Percentiles rank a stretch among this genome's conserved stretches.
Conservation (phyloP, 306 rosid genomes). For the Malus sylvestris region DNA sequence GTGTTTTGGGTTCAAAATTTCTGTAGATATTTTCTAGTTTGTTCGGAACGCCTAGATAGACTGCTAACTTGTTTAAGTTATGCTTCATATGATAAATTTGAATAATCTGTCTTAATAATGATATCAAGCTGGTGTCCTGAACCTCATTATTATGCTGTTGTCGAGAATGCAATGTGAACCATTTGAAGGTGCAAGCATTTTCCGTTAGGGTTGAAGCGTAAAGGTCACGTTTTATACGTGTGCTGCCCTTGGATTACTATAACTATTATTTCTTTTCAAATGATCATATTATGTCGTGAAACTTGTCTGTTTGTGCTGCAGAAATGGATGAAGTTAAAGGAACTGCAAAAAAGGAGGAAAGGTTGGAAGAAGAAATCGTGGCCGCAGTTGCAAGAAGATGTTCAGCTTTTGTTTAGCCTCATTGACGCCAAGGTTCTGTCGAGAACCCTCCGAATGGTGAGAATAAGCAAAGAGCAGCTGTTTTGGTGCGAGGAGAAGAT, state of each 20-base stretch:
- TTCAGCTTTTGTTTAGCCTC: constrained; percentile 63
- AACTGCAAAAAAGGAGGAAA: constrained; percentile 58
- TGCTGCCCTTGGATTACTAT: background rate
- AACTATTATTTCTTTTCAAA: background rate
- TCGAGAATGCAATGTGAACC: background rate
- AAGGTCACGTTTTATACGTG: background rate
- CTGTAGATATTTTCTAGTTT: background rate
- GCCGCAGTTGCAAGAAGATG: constrained; percentile 66
- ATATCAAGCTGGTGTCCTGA: background rate
- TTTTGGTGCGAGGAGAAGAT: constrained; percentile 94
- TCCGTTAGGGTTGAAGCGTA: background rate
- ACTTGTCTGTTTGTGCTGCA: constrained; percentile 23
- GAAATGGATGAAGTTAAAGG: constrained; percentile 74
- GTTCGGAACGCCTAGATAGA: background rate
- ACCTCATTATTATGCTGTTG: background rate
- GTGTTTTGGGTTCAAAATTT: background rate
- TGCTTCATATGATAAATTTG: background rate
- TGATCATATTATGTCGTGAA: background rate
- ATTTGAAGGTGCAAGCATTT: background rate
- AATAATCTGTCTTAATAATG: background rate
- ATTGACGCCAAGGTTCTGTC: constrained; percentile 56
- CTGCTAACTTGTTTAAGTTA: background rate
- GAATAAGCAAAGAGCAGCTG: constrained; percentile 67
- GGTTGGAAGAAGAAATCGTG: constrained; percentile 66
- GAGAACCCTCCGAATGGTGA: constrained; percentile 63